Percentiles rank a stretch among this genome's conserved stretches.
Conservation (phyloP, 2,329 filamentous ascomycete genomes). For the Penicillium corylophilum region DNA sequence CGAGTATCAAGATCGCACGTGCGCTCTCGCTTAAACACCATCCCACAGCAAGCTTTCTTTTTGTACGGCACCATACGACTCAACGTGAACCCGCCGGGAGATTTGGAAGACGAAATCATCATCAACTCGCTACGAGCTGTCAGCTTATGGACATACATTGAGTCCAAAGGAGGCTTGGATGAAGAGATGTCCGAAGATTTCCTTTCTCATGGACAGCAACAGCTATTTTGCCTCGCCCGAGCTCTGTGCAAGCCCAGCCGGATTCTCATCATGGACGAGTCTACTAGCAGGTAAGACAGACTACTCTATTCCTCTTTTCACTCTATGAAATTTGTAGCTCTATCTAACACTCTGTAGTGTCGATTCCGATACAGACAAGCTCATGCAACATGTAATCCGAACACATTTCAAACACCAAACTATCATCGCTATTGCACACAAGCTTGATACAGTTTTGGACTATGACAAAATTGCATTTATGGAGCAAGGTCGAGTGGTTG, state of each 20-base stretch:
- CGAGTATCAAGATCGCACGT: constrained; percentile 21
- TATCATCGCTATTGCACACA: constrained; percentile 55
- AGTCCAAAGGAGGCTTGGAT: constrained; percentile 30
- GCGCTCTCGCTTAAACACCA: constrained; percentile 27
- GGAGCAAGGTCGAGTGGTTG: constrained; percentile 24
- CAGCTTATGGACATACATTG: constrained; percentile 28
- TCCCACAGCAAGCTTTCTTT: constrained; percentile 32
- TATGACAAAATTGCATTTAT: constrained; percentile 31
- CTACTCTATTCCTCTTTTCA: not conserved
- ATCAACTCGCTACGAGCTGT: constrained; percentile 25
- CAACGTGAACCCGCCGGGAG: constrained; percentile 14
- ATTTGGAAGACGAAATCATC: constrained; percentile 20
- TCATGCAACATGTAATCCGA: constrained; percentile 55
- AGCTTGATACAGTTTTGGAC: constrained; percentile 40
- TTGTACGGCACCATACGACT: constrained; percentile 23
- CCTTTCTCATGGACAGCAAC: constrained; percentile 54
- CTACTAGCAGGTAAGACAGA: constrained; percentile 20
- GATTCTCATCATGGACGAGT: constrained; percentile 27
- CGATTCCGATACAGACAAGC: constrained; percentile 54
- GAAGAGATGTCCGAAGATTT: constrained; percentile 36
- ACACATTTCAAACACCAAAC: constrained; percentile 53
- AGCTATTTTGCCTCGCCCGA: constrained; percentile 59
- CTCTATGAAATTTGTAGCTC: not conserved
- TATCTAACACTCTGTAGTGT: constrained; percentile 38
- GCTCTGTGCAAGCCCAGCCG: constrained; percentile 48